Evolutionary conservation across 257 asterid species (phyloP).

Genomic region (Salvia rosmarinus): DNA sequence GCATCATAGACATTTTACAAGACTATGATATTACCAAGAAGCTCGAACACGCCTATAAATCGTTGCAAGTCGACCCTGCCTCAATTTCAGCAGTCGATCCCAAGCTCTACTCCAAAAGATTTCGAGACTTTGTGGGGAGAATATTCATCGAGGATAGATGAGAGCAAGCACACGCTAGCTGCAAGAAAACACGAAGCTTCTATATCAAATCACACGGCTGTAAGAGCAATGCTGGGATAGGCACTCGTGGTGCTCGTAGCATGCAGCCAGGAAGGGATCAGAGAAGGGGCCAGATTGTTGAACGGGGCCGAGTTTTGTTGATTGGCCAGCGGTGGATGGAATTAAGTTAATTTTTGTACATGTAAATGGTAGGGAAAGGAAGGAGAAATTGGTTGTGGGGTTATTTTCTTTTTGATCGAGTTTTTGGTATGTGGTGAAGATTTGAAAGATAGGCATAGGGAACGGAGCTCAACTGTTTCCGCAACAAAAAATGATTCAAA

Average conservation of each 20-base stretch:
- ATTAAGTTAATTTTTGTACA: conserved; percentile 50
- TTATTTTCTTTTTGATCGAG: conserved; percentile 26
- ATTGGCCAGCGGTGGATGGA: conserved; percentile 43
- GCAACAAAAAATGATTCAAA: conserved; percentile 47
- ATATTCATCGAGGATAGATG: conserved; percentile 76
- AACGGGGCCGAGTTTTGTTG: conserved; percentile 32
- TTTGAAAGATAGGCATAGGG: conserved; percentile 64
- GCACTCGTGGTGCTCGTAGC: not conserved
- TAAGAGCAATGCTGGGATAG: not conserved
- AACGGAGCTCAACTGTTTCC: conserved; percentile 47
- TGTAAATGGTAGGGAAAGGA: conserved; percentile 39
- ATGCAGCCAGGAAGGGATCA: not conserved
- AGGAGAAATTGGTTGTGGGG: conserved; percentile 41
- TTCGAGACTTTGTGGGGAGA: conserved; percentile 81
- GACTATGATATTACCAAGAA: conserved; percentile 94
- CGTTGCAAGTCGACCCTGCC: conserved; percentile 79
- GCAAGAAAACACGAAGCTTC: conserved; percentile 33
- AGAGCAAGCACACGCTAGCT: not conserved
- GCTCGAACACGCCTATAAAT: conserved; percentile 93
- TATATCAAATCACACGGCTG: conserved; percentile 32
- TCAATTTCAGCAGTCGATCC: conserved; percentile 98
- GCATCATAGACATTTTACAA: conserved; percentile 89
- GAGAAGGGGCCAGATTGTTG: conserved; percentile 6
- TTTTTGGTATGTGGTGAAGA: conserved; percentile 44
- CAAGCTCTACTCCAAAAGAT: conserved; percentile 80